Percentiles rank a stretch among this genome's conserved stretches.
Evolutionary conservation across 306 rosid genomes (phyloP).

Genomic region (Cicer pinnatifidum): DNA sequence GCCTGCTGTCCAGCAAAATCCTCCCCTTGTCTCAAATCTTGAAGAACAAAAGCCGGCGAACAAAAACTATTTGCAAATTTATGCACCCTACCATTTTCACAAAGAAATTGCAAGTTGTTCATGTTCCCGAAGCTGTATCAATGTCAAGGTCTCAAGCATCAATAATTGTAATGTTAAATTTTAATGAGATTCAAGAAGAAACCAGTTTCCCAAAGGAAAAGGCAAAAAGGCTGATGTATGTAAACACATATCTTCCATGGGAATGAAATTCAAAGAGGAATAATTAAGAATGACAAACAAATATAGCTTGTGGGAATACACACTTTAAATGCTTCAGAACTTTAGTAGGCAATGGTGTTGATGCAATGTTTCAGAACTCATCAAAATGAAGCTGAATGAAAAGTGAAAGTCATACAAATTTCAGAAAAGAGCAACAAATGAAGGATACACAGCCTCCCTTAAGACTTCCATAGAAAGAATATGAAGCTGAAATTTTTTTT

Average conservation of each 20-base stretch:
- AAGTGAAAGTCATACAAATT: conserved; percentile 40
- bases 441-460: conserved; percentile 99
- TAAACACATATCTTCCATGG: conserved; percentile 4
- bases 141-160: conserved; percentile 80
- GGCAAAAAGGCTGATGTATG: conserved; percentile 12
- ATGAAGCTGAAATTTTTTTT: conserved; percentile 73
- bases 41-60: conserved; percentile 86
- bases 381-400: conserved; percentile 23
- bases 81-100: conserved; percentile 92
- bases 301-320: conserved; percentile 19
- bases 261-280: conserved; percentile 29
- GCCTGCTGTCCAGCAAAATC: conserved; percentile 51
- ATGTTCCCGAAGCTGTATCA: conserved; percentile 73
- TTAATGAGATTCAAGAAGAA: conserved; percentile 37
- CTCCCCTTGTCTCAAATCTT: conserved; percentile 67
- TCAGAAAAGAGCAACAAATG: conserved; percentile 41
- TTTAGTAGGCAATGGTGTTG: conserved; percentile 24
- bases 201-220: conserved; percentile 10
- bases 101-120: conserved; percentile 84
- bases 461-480: conserved; percentile 85
- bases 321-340: conserved; percentile 36
- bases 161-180: conserved; percentile 29
- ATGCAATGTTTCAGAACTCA: conserved; percentile 23
- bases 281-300: conserved; percentile 8
- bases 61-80: conserved; percentile 97